Evolutionary conservation across 768 basidiomycete species (phyloP), one percentile per base, ranked within the genome.

Genomic region (Podaxis sp.): DNA sequence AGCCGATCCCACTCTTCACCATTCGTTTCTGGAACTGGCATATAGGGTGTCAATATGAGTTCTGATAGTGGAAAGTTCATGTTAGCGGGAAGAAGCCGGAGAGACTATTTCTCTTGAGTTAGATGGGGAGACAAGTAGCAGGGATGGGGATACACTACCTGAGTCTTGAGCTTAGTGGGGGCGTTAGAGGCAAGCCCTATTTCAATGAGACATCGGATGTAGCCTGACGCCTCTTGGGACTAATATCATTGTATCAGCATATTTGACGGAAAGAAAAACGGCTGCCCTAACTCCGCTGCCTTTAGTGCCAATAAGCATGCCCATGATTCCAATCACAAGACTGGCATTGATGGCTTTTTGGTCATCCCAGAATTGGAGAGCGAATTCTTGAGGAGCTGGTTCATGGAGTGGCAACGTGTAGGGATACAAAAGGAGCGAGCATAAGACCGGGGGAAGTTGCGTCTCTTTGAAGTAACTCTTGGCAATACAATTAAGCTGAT

Each of bases 401-500:
- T 85, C 82, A 59, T 83, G 80, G 25, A 83, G 72, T 36, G 83
- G 82, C 1, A 91, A 73, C 51, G 79, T 82, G 29, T 85, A 81
- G 33, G 89, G 91, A 73, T 88, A 94, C 51, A 85, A 86, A 49
- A 90, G 81, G 24, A 89, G 81, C 27, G 82, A 86, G 65, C 87
- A 84, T 63, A 95, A 68, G 59, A 89, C 68, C 63, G 89, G 74
- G 66, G 89, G 82, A 66, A 96, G 77, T 64, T 89, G 73, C 1
- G 94, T 92, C 77, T 96, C 95, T 53, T 93, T 89, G 78, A 99
- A 97, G 79, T 97, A 98, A 71, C 94, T 97, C 94, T 99, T 68
- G 41, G 46, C 25, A 43, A 49, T 25, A 57, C 43, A 63, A 52
- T 68, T 69, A 63, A 73, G 55, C 47, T 38, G 57, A 63, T 62